Evolutionary conservation across 805 yeast species (phyloP), one percentile per base, ranked within the genome.

Genomic region (Saccharomycopsis sp.): DNA sequence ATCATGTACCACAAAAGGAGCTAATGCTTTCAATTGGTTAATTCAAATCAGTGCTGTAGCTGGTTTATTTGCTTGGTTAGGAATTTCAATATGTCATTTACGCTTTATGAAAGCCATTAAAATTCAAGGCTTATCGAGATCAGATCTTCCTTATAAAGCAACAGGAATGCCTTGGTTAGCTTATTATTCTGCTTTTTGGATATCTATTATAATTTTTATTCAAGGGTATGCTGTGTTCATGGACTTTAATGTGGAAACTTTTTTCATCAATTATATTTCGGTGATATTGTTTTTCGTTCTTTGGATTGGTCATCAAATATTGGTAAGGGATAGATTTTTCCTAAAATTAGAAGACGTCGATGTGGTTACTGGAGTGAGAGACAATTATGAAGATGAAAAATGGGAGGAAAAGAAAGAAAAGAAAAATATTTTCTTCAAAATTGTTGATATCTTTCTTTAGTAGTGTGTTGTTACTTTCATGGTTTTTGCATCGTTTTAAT

Each of bases 211-310:
- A 51, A 67, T 70, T 6, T 72, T 81, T 49, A 65, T 82, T 41
- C 88, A 82, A 60, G 92, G 92, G 41, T 81, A 68, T 58, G 51
- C 63, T 4, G 71, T 71, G 2, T 82, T 82, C 20, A 74, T 74
- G 40, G 62, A 79, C 52, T 46, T 39, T 31, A 62, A 61, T 43
- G 81, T 72, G 2, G 56, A 71, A 8, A 60, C 62, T 30, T 84
- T 84, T 63, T 72, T 82, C 54, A 73, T 83, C 21, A 71, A 81
- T 20, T 85, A 84, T 53, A 63, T 84, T 41, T 82, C 89, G n/a
- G 64, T 79, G 21, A 67, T 80, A 40, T 58, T 79, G 34, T 78
- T 77, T 56, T 61, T 67, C 34, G 70, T 61, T 9, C 51, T 71
- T 6, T 84, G 76, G 76, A 41, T 68, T 2, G 66, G 64, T 8